phyloP scores from a whole-genome alignment of 768 basidiomycete species.

The Daedalea quercina region DNA sequence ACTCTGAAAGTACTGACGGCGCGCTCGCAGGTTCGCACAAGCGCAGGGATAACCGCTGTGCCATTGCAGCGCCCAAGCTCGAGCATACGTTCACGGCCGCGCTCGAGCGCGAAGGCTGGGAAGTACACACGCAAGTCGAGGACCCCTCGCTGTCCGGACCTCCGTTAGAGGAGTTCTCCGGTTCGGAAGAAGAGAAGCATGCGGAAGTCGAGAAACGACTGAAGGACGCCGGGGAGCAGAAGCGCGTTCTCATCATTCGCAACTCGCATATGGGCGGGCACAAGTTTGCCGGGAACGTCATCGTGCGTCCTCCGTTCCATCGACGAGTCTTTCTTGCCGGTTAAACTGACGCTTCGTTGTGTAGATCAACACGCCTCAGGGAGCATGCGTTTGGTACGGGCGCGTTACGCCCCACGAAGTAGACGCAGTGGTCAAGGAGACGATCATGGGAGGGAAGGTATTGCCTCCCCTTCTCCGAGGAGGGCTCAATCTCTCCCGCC shows the following conservation, averaged over 20 bases:
- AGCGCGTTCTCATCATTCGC: constrained; percentile 75
- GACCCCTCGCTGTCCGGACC: constrained; percentile 36
- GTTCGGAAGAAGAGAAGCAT: constrained; percentile 47
- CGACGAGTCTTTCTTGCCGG: constrained; percentile 2
- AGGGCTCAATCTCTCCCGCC: constrained; percentile 70
- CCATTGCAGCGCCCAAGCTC: constrained; percentile 79
- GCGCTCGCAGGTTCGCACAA: constrained; percentile 79
- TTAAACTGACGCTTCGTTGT: not conserved
- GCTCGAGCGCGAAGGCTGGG: constrained; percentile 66
- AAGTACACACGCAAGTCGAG: constrained; percentile 68
- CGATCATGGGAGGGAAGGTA: constrained; percentile 78
- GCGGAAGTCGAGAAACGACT: constrained; percentile 41
- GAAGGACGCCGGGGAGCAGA: constrained; percentile 41
- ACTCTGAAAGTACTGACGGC: not conserved
- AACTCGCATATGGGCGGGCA: constrained; percentile 93
- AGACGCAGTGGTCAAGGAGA: constrained; percentile 78
- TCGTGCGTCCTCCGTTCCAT: constrained; percentile 48
- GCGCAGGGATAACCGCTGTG: constrained; percentile 86
- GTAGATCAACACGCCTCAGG: constrained; percentile 83
- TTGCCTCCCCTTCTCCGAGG: constrained; percentile 82
- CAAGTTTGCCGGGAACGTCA: constrained; percentile 86
- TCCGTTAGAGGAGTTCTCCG: constrained; percentile 55
- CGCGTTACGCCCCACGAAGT: constrained; percentile 89
- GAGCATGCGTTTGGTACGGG: constrained; percentile 89
- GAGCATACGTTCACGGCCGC: constrained; percentile 60